Percentiles rank a stretch among this genome's conserved stretches.
Evolutionary conservation across 2,329 filamentous ascomycete genomes (phyloP).

Genomic region (Grosmannia serpens): DNA sequence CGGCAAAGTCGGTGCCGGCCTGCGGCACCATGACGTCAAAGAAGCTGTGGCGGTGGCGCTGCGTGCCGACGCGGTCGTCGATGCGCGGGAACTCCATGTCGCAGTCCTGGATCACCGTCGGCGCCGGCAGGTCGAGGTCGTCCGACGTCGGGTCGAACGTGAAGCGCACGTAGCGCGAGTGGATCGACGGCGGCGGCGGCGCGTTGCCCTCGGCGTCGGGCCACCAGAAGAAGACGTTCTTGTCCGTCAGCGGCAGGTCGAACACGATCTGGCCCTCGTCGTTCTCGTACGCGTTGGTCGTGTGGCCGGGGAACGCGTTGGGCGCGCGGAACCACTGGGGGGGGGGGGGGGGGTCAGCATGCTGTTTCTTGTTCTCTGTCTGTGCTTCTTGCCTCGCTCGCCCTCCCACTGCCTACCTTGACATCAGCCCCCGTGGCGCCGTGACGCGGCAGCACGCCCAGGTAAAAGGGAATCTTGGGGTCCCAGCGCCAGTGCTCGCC

Average conservation of each 20-base stretch:
- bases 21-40: constrained; percentile 19
- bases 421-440: constrained; percentile 20
- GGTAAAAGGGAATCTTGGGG: constrained; percentile 15
- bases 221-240: constrained; percentile 31
- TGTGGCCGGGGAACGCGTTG: constrained; percentile 24
- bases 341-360: neutral
- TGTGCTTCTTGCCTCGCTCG: too few relatives aligned
- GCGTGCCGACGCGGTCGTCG: constrained; percentile 26
- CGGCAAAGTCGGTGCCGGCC: constrained; percentile 17
- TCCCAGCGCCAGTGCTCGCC: constrained; percentile 29
- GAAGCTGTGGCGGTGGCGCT: constrained; percentile 13
- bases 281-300: constrained; percentile 24
- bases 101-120: constrained; percentile 16
- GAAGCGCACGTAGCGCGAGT: constrained; percentile 29
- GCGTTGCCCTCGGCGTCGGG: constrained; percentile 24
- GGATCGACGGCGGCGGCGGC: constrained; percentile 18
- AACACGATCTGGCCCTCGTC: constrained; percentile 19
- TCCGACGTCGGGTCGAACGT: constrained; percentile 23
- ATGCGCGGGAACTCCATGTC: constrained; percentile 25
- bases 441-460: constrained; percentile 14
- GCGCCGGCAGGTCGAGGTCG: constrained; percentile 17
- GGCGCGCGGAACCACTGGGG: constrained; percentile 26
- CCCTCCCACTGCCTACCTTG: constrained; percentile 16
- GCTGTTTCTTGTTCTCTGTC: too few relatives aligned
- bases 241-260: constrained; percentile 23